Evolutionary conservation across 2,329 filamentous ascomycete species (phyloP).

Genomic region (Lachnellula suecica): DNA sequence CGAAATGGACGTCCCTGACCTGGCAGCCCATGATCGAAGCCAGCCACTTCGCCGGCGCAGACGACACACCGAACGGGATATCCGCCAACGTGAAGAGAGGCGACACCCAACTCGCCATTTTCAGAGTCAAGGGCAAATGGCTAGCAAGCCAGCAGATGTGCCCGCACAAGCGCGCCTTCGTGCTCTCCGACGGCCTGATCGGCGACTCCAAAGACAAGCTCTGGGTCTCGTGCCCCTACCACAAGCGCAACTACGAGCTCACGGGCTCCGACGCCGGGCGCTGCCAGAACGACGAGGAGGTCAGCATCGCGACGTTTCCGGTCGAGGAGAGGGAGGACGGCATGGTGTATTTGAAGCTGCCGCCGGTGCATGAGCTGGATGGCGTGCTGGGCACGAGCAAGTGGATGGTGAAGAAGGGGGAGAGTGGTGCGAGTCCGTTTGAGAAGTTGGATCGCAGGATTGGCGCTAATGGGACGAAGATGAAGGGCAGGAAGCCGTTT

Average conservation of each 20-base stretch:
- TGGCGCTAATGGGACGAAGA: conserved; percentile 25
- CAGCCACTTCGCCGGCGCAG: conserved; percentile 63
- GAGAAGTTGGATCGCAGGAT: conserved; percentile 33
- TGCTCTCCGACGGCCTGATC: conserved; percentile 82
- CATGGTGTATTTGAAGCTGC: conserved; percentile 77
- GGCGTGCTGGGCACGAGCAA: conserved; percentile 72
- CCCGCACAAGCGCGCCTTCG: conserved; percentile 86
- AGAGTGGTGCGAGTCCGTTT: conserved; percentile 43
- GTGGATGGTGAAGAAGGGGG: conserved; percentile 76
- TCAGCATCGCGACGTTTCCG: conserved; percentile 81
- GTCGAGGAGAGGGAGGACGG: conserved; percentile 75
- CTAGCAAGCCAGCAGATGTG: conserved; percentile 95
- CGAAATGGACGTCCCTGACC: conserved; percentile 61
- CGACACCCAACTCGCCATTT: conserved; percentile 85
- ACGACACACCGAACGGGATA: conserved; percentile 68
- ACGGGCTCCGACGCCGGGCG: conserved; percentile 62
- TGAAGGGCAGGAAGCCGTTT: conserved; percentile 27
- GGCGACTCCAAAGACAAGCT: conserved; percentile 61
- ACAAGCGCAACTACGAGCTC: conserved; percentile 88
- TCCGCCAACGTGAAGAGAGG: conserved; percentile 79
- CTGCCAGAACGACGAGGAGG: conserved; percentile 70
- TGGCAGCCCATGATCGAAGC: conserved; percentile 82
- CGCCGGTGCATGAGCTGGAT: conserved; percentile 79
- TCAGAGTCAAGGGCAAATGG: conserved; percentile 77
- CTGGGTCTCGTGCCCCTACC: conserved; percentile 85